Evolutionary conservation across 2,329 filamentous ascomycete genomes (phyloP).

Genomic region (Ophiognomonia clavigignenti-juglandacearum): DNA sequence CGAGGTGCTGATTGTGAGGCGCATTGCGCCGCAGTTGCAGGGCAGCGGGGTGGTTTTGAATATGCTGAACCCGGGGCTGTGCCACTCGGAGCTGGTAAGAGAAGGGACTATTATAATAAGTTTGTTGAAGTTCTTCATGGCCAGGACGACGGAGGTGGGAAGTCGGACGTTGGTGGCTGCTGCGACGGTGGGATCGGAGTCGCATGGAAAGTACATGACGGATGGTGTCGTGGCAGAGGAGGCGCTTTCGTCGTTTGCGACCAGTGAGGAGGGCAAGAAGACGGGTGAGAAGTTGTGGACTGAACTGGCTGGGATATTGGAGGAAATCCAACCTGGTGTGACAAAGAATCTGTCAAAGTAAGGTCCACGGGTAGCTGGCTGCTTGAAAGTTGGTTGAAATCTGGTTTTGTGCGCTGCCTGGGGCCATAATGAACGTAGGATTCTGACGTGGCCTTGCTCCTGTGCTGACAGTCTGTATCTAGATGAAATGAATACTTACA

Average conservation of each 20-base stretch:
- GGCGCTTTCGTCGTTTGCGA: conserved; percentile 30
- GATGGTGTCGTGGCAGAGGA: conserved; percentile 22
- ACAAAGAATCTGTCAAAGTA: not conserved
- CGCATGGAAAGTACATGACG: conserved; percentile 41
- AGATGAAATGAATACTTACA: too few species aligned
- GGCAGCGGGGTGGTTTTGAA: conserved; percentile 23
- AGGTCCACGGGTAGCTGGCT: too few species aligned
- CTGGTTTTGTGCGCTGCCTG: too few species aligned
- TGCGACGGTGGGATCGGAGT: conserved; percentile 31
- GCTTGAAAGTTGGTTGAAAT: too few species aligned
- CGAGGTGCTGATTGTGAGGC: conserved; percentile 4
- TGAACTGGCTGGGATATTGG: conserved; percentile 24
- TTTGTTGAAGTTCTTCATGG: conserved; percentile 31
- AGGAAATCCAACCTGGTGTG: not conserved
- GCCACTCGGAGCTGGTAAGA: conserved; percentile 26
- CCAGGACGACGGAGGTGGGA: conserved; percentile 41
- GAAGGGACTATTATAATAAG: not conserved
- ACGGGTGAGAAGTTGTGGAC: conserved; percentile 36
- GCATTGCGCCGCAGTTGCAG: not conserved
- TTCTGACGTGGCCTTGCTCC: too few species aligned
- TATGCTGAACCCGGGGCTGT: conserved; percentile 36
- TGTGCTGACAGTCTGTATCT: too few species aligned
- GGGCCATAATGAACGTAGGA: too few species aligned
- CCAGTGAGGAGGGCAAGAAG: conserved; percentile 31
- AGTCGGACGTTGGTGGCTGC: conserved; percentile 37